phyloP scores from a whole-genome alignment of 2,329 filamentous ascomycete species.

The Fusarium sp. region DNA sequence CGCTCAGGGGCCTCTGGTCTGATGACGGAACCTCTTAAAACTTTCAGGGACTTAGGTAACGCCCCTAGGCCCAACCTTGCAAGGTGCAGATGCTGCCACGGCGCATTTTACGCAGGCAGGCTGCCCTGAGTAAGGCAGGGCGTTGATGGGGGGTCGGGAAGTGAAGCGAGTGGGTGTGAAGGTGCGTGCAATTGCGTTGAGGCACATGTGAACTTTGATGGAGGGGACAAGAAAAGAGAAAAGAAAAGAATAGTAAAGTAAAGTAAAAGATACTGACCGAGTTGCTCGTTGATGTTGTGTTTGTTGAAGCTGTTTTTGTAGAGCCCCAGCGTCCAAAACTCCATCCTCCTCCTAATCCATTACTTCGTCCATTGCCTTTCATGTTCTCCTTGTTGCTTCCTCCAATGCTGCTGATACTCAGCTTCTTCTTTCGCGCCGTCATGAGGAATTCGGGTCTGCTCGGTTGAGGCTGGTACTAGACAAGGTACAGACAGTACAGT shows the following conservation, averaged over 20 bases:
- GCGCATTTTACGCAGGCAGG: background rate
- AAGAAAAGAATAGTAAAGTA: background rate
- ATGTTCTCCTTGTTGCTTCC: constrained; percentile 31
- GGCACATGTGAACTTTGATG: constrained; percentile 15
- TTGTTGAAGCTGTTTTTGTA: constrained; percentile 25
- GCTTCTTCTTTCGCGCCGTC: constrained; percentile 33
- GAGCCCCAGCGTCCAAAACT: constrained; percentile 37
- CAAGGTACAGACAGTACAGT: background rate
- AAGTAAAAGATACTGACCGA: constrained; percentile 10
- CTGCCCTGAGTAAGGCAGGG: constrained; percentile 26
- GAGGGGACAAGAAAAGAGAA: constrained; percentile 8
- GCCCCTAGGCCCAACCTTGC: constrained; percentile 20
- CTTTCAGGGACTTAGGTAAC: constrained; percentile 20
- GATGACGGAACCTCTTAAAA: constrained; percentile 36
- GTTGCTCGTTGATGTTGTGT: constrained; percentile 4
- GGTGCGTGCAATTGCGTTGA: background rate
- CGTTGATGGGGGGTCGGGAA: constrained; percentile 12
- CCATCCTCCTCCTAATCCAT: constrained; percentile 29
- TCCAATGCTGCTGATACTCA: constrained; percentile 35
- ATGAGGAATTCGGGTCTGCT: constrained; percentile 12
- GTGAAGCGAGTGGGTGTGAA: constrained; percentile 22
- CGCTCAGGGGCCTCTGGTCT: constrained; percentile 13
- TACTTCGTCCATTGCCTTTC: constrained; percentile 26
- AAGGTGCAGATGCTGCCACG: constrained; percentile 6
- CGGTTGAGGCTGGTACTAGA: constrained; percentile 15